phyloP scores from a whole-genome alignment of 139 green algal species.

The Ettlia oleoabundans region DNA sequence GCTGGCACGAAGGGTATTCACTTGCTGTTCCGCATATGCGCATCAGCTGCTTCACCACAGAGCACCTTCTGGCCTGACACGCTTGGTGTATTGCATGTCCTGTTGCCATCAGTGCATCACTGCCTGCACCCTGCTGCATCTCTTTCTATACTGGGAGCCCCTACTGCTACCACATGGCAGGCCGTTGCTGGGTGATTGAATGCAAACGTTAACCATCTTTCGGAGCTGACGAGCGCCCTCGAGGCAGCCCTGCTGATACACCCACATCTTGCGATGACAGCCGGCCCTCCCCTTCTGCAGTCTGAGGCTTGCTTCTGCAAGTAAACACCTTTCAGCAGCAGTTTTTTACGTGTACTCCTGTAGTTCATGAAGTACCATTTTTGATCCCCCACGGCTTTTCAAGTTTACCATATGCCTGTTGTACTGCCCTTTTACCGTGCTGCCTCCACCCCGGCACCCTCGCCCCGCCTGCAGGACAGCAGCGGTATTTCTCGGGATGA shows the following conservation, averaged over 20 bases:
- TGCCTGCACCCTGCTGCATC: no score
- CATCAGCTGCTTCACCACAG: no score
- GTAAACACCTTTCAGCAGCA: no score
- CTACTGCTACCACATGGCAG: not conserved
- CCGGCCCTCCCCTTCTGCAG: not conserved
- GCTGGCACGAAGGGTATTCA: no score
- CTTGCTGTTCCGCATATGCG: no score
- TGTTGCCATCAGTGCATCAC: no score
- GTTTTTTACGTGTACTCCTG: no score
- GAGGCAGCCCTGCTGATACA: constrained; percentile 25
- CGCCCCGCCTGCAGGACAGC: constrained; percentile 57
- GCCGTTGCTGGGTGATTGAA: constrained; percentile 14
- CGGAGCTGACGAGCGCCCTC: constrained; percentile 25
- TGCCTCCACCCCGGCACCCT: not conserved
- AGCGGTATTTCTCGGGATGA: constrained; percentile 85
- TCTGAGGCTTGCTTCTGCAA: no score
- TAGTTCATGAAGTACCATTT: no score
- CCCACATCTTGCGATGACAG: constrained; percentile 16
- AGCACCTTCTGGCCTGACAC: not conserved
- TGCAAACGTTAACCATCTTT: constrained; percentile 39
- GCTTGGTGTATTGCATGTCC: not conserved
- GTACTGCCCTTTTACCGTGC: not conserved
- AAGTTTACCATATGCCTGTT: no score
- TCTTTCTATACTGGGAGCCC: not conserved
- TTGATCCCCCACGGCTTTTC: no score